Conservation (phyloP, 441 rosid genomes). For the Arabidopsis lyrata region DNA sequence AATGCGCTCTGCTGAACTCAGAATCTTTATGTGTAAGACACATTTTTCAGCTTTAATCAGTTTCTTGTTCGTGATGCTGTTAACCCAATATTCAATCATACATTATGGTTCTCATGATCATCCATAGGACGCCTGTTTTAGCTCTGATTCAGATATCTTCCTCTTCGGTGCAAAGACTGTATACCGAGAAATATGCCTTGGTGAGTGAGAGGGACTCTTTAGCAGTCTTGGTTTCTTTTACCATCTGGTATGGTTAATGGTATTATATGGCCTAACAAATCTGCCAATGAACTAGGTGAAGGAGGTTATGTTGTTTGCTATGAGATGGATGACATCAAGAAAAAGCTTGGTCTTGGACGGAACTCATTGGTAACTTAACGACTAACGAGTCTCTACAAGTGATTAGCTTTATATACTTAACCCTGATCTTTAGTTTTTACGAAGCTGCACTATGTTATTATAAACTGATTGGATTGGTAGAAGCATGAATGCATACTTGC, state of each 20-base stretch:
- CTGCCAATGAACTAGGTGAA: constrained; percentile 64
- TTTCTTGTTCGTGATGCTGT: constrained; percentile 3
- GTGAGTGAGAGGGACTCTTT: constrained; percentile 47
- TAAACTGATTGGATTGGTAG: constrained; percentile 7
- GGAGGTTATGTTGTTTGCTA: constrained; percentile 87
- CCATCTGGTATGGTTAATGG: constrained; percentile 6
- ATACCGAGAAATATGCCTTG: constrained; percentile 90
- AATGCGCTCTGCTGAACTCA: constrained; percentile 80
- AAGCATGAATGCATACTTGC: constrained; percentile 28
- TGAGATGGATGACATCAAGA: constrained; percentile 88
- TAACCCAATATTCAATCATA: not conserved
- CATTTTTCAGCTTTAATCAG: constrained; percentile 17
- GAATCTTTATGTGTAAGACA: constrained; percentile 86
- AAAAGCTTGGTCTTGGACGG: constrained; percentile 87
- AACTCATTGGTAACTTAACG: constrained; percentile 76
- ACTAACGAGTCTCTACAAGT: constrained; percentile 34
- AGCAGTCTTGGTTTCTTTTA: constrained; percentile 23
- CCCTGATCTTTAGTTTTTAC: constrained; percentile 11
- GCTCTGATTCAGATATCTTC: constrained; percentile 90
- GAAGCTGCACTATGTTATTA: constrained; percentile 2
- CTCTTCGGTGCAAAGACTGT: constrained; percentile 95
- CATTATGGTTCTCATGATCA: constrained; percentile 18
- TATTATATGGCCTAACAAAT: constrained; percentile 34
- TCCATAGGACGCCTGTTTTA: constrained; percentile 89
- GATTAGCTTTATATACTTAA: constrained; percentile 25